Conservation (phyloP, 2,329 filamentous ascomycete genomes). For the Beauveria australis region DNA sequence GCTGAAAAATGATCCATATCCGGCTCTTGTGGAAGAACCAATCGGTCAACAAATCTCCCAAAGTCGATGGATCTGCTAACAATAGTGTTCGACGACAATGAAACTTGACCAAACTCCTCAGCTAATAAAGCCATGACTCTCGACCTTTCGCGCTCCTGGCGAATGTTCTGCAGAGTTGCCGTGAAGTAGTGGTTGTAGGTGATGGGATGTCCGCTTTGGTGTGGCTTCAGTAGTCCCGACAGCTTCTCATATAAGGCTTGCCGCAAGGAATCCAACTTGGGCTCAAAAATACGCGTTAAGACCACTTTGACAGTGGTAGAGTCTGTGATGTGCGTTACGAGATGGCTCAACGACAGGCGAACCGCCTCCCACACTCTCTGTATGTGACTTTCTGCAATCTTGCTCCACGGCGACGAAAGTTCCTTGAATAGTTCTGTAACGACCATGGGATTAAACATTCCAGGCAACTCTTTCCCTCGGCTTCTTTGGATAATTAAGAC, state of each 20-base stretch:
- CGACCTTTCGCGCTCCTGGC: not conserved
- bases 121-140: not conserved
- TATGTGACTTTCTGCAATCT: conserved; percentile 27
- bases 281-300: conserved; percentile 13
- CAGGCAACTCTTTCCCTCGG: conserved; percentile 45
- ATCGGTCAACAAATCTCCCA: not conserved
- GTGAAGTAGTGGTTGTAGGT: conserved; percentile 5
- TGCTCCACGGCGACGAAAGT: conserved; percentile 47
- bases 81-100: not conserved
- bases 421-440: conserved; percentile 52
- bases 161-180: not conserved
- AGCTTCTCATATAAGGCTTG: conserved; percentile 26
- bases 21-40: not conserved
- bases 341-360: conserved; percentile 1
- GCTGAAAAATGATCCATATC: conserved; percentile 24
- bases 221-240: conserved; percentile 25
- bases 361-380: conserved; percentile 13
- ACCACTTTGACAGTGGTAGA: conserved; percentile 13
- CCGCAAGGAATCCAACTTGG: conserved; percentile 15
- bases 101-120: not conserved
- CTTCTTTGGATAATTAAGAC: conserved; percentile 19
- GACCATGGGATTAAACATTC: conserved; percentile 52
- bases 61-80: not conserved
- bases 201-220: not conserved
- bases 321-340: conserved; percentile 14